Evolutionary conservation across 306 rosid genomes (phyloP), one percentile per base, ranked within the genome.

Genomic region (Begonia masoniana): DNA sequence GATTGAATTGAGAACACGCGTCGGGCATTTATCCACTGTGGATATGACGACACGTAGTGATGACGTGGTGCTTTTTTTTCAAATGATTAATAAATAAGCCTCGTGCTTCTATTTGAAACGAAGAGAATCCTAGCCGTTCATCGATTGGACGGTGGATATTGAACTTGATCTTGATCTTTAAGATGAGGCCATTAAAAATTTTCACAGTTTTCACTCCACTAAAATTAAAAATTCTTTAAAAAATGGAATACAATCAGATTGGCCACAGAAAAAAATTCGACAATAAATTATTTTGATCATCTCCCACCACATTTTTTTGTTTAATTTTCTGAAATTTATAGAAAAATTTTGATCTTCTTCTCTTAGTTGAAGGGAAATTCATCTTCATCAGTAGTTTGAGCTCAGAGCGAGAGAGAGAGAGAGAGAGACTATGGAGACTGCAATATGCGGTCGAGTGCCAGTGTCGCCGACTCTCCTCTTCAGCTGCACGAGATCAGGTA

Each of bases 381-480:
- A 36, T 24, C 43, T 43, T 6, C 24, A 12, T 49, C 54, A 15
- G 42, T 57, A 14, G 35, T 45, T 51, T 45, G 35, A 65, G 42
- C 59, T 10, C 45, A 43, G 17, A 10, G 41, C 47, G 51, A 52
- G 59, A 47, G 47, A 59, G 68, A 62, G 48, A 6, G 39, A 5
- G 7, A 31, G 60, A 43, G 60, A 41, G 77, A 58, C 82, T 62
- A 80, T 80, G 88, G 84, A 73, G 63, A 69, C 75, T 78, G 87
- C 91, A 57, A 54, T 83, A 21, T 64, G 78, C 65, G 74, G 74
- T 67, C 76, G 83, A 64, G 63, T 83, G 58, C 53, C 83, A 62
- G 87, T 71, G 60, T 77, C 91, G 12, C 83, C 94, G 10, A 71
- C 71, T 63, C 85, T 75, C 49, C 53, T 76, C 46, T 70, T 83